Percentiles rank a stretch among this genome's conserved stretches.
Conservation (phyloP, 345 rosid species). For the Arabidopsis suecica region DNA sequence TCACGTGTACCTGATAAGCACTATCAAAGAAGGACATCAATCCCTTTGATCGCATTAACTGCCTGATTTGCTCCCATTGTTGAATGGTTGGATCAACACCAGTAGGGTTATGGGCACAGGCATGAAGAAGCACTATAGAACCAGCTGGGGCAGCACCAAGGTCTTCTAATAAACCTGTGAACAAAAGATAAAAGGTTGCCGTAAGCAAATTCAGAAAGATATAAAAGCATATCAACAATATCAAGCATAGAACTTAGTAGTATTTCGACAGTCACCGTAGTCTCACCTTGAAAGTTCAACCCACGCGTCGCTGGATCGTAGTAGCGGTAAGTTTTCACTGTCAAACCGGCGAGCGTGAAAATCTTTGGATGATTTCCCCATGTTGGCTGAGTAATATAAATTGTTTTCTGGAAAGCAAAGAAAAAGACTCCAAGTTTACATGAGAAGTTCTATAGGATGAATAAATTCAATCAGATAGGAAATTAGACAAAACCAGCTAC, state of each 20-base stretch:
- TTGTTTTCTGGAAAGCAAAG: slow-evolving; percentile 56
- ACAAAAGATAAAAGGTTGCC: slow-evolving; percentile 15
- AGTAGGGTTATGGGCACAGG: slow-evolving; percentile 98
- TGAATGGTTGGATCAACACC: slow-evolving; percentile 92
- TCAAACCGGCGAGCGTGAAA: slow-evolving; percentile 70
- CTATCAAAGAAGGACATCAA: slow-evolving; percentile 94
- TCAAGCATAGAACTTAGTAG: not conserved
- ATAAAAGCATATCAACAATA: not conserved
- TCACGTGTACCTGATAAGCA: slow-evolving; percentile 76
- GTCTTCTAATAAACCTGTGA: slow-evolving; percentile 79
- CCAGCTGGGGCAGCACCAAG: slow-evolving; percentile 89
- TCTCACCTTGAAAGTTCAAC: slow-evolving; percentile 70
- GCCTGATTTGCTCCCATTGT: slow-evolving; percentile 91
- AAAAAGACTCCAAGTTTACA: slow-evolving; percentile 7
- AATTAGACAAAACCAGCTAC: slow-evolving; percentile 32
- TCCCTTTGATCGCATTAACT: slow-evolving; percentile 73
- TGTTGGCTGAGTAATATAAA: slow-evolving; percentile 82
- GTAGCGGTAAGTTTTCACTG: slow-evolving; percentile 81
- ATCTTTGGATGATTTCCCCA: slow-evolving; percentile 91
- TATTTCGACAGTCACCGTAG: not conserved
- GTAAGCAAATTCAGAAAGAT: not conserved
- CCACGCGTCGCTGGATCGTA: slow-evolving; percentile 85
- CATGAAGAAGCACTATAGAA: slow-evolving; percentile 90
- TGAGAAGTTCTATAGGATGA: not conserved
- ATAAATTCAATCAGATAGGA: not conserved